Evolutionary conservation across 208 protist genomes (phyloP), one percentile per base, ranked within the genome.

Genomic region (Leishmania aethiopica): DNA sequence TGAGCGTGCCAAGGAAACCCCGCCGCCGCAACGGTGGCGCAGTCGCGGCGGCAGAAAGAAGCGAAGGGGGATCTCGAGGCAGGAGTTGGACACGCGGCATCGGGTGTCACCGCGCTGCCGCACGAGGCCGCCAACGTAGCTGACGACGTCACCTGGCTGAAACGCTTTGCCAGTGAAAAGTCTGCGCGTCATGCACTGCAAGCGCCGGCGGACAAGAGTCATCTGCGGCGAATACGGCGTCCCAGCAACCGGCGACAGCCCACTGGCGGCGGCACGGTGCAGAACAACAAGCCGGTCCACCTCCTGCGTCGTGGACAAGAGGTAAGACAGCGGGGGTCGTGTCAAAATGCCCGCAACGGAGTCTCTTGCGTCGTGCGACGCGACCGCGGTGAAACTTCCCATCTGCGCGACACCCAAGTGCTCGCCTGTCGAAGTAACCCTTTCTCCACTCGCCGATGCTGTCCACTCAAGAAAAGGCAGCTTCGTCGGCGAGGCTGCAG

Each of bases 101-200:
- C 93, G 92, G 15, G 69, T 0, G 77, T 96, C 89, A 45, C 42
- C 72, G 53, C 62, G 40, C 0, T 66, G 73, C 17, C 88, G 77
- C 67, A 97, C 86, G n/a, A 91, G 62, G 28, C 95, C 95, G 17
- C 95, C 95, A n/a, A 95, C 80, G 45, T 92, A 82, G 60, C 87
- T 90, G 15, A 97, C 93, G 47, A 95, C 47, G 5, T 95, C 93
- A n/a, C 93, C 95, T 10, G 85, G 45, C 32, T 91, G 85, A 80
- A 96, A 97, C 1, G 90, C n/a, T 64, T 90, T 91, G 4, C 88
- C 95, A 22, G 92, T 85, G 84, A 95, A 96, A 42, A 95, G 84
- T 19, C 94, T 87, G 28, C 84, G 88, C 19, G 80, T 89, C 78
- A 96, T 89, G 67, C 79, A 83, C 70, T 86, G 82, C 62, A 96